Percentiles rank a stretch among this genome's conserved stretches.
Conservation (phyloP, 2,329 filamentous ascomycete genomes). For the Trichothecium roseum region DNA sequence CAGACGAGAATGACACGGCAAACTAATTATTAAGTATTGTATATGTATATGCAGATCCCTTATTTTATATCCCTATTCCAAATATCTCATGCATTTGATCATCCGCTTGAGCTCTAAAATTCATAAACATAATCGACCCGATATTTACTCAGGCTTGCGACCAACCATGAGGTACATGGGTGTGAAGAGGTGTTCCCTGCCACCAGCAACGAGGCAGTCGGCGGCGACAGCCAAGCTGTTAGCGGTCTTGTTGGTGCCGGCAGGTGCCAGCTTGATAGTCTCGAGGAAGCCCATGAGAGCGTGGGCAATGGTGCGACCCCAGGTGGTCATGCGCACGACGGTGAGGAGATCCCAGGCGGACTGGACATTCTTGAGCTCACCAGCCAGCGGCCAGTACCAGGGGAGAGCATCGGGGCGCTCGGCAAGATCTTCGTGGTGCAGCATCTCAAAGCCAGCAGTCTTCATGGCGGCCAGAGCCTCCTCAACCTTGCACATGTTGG, state of each 20-base stretch:
- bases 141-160: conserved; percentile 54
- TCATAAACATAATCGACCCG: too few species aligned
- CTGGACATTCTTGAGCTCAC: conserved; percentile 74
- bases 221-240: conserved; percentile 74
- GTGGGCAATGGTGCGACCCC: conserved; percentile 67
- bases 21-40: too few species aligned
- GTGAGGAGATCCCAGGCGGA: conserved; percentile 72
- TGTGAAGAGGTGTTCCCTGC: conserved; percentile 84
- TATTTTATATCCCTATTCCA: too few species aligned
- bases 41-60: too few species aligned
- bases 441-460: conserved; percentile 74
- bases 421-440: conserved; percentile 80
- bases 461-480: conserved; percentile 78
- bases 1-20: too few species aligned
- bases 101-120: too few species aligned
- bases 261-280: conserved; percentile 62
- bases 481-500: conserved; percentile 86
- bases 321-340: conserved; percentile 79
- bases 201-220: conserved; percentile 80
- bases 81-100: too few species aligned
- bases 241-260: conserved; percentile 88
- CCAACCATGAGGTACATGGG: conserved; percentile 98
- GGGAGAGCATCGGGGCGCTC: conserved; percentile 64
- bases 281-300: conserved; percentile 69
- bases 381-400: conserved; percentile 90